Percentiles rank a stretch among this genome's conserved stretches.
Evolutionary conservation across 257 asterid species (phyloP).

Genomic region (Orobanche coerulescens): DNA sequence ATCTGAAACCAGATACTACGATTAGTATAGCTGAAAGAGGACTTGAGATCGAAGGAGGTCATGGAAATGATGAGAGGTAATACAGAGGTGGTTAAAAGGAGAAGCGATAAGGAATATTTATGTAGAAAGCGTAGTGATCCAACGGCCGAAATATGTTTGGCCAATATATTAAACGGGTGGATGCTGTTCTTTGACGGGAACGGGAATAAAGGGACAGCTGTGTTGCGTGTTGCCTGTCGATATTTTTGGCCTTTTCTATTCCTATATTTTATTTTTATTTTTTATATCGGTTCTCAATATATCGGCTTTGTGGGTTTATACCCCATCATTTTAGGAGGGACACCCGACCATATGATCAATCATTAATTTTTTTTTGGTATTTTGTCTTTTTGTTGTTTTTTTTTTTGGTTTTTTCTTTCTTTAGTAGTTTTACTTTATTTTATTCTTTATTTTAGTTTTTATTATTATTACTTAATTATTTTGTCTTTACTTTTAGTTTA

Average conservation of each 20-base stretch:
- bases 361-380: too few relatives aligned
- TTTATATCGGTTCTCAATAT: too few relatives aligned
- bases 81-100: background rate
- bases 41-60: background rate
- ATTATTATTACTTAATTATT: too few relatives aligned
- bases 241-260: background rate
- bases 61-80: background rate
- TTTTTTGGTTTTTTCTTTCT: too few relatives aligned
- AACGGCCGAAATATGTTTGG: constrained; percentile 33
- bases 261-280: too few relatives aligned
- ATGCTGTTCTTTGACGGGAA: constrained; percentile 13
- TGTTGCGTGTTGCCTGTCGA: constrained; percentile 28
- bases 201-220: constrained; percentile 12
- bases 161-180: constrained; percentile 28
- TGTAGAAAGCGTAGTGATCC: constrained; percentile 26
- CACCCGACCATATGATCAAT: too few relatives aligned
- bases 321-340: too few relatives aligned
- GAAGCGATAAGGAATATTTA: constrained; percentile 27
- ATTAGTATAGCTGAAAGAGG: background rate
- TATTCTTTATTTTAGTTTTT: too few relatives aligned
- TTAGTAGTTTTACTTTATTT: too few relatives aligned
- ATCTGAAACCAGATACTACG: background rate
- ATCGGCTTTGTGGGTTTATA: too few relatives aligned
- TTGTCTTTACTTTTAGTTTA: too few relatives aligned
- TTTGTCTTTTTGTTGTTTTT: too few relatives aligned